Base-by-base conservation (phyloP, 495 filamentous ascomycete species). In the Xanthoparmelia taractica region DNA sequence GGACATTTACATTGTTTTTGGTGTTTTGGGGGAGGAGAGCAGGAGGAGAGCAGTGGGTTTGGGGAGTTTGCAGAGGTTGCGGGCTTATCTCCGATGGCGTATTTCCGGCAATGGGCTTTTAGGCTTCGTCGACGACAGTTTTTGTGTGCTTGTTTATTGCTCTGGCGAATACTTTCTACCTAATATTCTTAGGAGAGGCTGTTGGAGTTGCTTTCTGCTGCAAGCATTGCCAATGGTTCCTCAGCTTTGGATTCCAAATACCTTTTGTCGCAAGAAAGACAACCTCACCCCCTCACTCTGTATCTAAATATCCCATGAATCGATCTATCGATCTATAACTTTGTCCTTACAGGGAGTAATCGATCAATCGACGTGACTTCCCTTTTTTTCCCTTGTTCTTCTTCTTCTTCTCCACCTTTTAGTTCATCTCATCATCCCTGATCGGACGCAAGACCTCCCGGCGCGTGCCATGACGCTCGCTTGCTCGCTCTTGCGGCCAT, bases 1-100 rank as follows among this genome's bases (percentile, higher is more conserved):
- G 65, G 94, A 97, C 94, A 99, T 50, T 98, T 63, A 63, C 61
- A 63, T 63, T 40, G 54, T 36, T 36, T 40, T 25, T 37, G 29
- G 33, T 12, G 25, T 37, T 5, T 58, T 0, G 8, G 34, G 25
- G 18, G 29, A 7, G 18, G 25, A 33, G 1, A 15, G 12, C 11
- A 13, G 4, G 25, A 15, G 47, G 1, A 8, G 23, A 4, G 27
- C 23, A 23, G 12, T 13, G 31, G 27, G 13, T 1, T 12, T 13
- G 48, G 25, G 27, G 10, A 0, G 25, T 2, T 15, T 4, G 11
- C 47, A 13, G 17, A 3, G 48, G 15, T 48, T n/a, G 34, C 5
- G 7, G 0, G 18, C 13, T 52, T 52, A 52, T 52, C 23, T 52
- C 48, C 48, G 48, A 29, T 15, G 47, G 25, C n/a, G 23, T 50